Conservation (phyloP, 306 rosid species). For the Fagus sylvatica region DNA sequence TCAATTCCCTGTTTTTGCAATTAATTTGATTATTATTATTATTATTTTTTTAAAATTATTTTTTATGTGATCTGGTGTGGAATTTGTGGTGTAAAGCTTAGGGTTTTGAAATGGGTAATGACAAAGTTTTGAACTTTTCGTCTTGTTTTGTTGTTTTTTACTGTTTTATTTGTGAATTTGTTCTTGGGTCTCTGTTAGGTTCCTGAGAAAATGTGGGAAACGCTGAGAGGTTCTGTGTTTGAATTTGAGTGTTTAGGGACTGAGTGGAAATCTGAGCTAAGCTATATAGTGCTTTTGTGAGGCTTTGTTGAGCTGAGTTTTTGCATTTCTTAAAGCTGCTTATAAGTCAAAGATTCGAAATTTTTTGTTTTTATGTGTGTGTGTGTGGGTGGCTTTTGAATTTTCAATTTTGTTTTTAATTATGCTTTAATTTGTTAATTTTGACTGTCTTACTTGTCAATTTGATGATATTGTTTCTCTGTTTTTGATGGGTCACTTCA, state of each 20-base stretch:
- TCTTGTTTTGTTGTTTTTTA: constrained; percentile 12
- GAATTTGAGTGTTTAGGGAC: not conserved
- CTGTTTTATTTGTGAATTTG: constrained; percentile 3
- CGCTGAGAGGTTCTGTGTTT: constrained; percentile 18
- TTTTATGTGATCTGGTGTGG: constrained; percentile 6
- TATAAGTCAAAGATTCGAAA: constrained; percentile 13
- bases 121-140: constrained; percentile 3
- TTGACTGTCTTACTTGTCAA: not conserved
- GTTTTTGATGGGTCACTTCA: not conserved
- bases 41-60: not conserved
- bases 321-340: constrained; percentile 14
- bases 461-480: not conserved
- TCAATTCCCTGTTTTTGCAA: not conserved
- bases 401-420: not conserved
- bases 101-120: constrained; percentile 44
- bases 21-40: not conserved
- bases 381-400: not conserved
- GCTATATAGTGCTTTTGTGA: constrained; percentile 6
- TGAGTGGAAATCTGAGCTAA: constrained; percentile 9
- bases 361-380: not conserved
- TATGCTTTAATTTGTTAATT: constrained; percentile 6
- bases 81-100: constrained; percentile 34
- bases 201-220: constrained; percentile 21
- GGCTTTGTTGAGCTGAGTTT: constrained; percentile 18
- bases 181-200: constrained; percentile 9